Evolutionary conservation across 352 stramenopile species (phyloP).

Genomic region (Phytopythium oedochilum): DNA sequence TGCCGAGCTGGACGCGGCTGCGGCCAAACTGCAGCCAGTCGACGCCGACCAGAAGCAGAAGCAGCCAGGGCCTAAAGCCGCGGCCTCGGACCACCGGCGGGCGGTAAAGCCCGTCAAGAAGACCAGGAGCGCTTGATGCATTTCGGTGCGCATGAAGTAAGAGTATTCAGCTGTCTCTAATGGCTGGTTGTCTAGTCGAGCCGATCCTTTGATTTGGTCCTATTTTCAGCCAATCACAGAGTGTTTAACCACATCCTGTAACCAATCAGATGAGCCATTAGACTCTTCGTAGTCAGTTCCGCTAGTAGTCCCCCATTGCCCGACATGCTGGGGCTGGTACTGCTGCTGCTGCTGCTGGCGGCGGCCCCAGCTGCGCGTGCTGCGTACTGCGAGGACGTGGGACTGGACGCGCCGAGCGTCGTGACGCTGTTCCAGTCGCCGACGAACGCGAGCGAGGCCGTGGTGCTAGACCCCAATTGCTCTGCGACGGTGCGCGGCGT

Average conservation of each 20-base stretch:
- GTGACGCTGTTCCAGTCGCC: conserved; percentile 19
- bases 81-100: background rate
- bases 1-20: conserved; percentile 5
- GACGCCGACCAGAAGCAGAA: background rate
- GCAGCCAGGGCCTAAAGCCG: background rate
- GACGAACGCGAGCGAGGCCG: conserved; percentile 12
- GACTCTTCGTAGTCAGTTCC: no score
- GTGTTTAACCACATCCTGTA: no score
- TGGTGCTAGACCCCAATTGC: conserved; percentile 19
- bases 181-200: no score
- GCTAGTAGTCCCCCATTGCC: no score
- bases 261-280: no score
- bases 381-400: background rate
- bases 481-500: background rate
- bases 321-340: no score
- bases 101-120: background rate
- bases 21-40: background rate
- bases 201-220: no score
- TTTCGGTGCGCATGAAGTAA: no score
- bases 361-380: background rate
- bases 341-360: background rate
- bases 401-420: background rate
- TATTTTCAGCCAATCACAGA: no score
- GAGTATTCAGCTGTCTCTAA: no score
- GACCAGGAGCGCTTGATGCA: conserved; percentile 3